These are phyloP conservation scores for Lasiosphaeris hirsuta DNA, from an alignment of 495 filamentous ascomycete species.

Conservation along the genomic window DNA sequence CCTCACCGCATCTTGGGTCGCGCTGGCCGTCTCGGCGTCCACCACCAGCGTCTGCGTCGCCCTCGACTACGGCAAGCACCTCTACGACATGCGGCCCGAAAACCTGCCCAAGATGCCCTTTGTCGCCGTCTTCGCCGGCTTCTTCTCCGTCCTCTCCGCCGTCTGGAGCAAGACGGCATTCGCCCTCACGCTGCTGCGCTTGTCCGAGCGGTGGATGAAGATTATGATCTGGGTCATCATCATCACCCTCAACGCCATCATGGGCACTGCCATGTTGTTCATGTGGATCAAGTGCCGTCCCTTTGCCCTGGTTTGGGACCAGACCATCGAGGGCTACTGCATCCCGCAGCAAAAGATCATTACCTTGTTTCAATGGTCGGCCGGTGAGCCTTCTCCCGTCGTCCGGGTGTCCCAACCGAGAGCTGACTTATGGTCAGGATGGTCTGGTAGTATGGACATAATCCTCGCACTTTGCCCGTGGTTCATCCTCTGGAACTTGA, in stretches of 20 bases:
- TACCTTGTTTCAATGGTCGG: conserved; percentile 21
- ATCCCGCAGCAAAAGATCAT: conserved; percentile 17
- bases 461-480: conserved; percentile 35
- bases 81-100: conserved; percentile 20
- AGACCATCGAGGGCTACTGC: conserved; percentile 17
- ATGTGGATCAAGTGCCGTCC: conserved; percentile 26
- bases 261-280: conserved; percentile 21
- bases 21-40: conserved; percentile 13
- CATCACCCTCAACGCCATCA: conserved; percentile 17
- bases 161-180: conserved; percentile 25
- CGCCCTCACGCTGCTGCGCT: conserved; percentile 23
- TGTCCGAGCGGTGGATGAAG: conserved; percentile 19
- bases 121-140: conserved; percentile 22
- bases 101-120: conserved; percentile 16
- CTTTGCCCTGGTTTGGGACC: conserved; percentile 21
- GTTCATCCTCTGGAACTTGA: conserved; percentile 26
- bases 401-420: not conserved
- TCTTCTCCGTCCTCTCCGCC: conserved; percentile 23
- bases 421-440: conserved; percentile 16
- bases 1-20: conserved; percentile 28
- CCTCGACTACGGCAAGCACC: conserved; percentile 26
- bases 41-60: conserved; percentile 23
- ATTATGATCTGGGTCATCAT: conserved; percentile 22
- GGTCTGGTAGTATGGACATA: conserved; percentile 34
- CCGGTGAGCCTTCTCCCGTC: conserved; percentile 4